Evolutionary conservation across 768 basidiomycete species (phyloP), one percentile per base, ranked within the genome.

Genomic region (Boletus subcaerulescens): DNA sequence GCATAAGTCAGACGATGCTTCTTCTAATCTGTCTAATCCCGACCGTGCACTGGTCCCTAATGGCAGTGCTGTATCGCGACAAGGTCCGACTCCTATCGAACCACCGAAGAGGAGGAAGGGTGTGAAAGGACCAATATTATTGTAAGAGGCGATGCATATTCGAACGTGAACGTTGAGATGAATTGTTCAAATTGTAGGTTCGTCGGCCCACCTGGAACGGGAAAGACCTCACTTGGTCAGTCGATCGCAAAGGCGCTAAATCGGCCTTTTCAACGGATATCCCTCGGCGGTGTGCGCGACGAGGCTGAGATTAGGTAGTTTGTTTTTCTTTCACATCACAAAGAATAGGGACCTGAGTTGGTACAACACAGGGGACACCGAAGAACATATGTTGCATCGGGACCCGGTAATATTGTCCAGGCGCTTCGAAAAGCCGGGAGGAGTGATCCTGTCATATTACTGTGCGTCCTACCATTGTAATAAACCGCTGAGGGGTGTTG

Each of bases 321-420:
- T 13, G 14, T 41, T 24, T 31, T 43, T 4, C 12, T 45, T 38
- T 18, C 3, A 68, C 70, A 12, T 48, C 18, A 13, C n/a, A 20
- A 52, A 31, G 39, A 15, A 35, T 17, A 31, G 10, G 17, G 7
- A 45, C 29, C 50, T 68, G 11, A 67, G 8, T 31, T 15, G 3
- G 13, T 29, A 36, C 12, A 33, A 26, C 12, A 32, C 48, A 70
- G 69, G 47, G 87, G 87, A 2, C 88, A 90, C 60, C 72, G 80
- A 66, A 77, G 94, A 50, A 98, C 95, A 22, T 98, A 97, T 63
- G 93, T 93, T n/a, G 91, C 90, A 17, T 89, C 86, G 50, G 88
- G 89, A 0, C 91, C 91, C 0, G 91, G 91, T 4, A 69, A 89
- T 49, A 87, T 97, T 45, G 89, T 93, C 3, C 91, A 94, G 68